Evolutionary conservation across 352 stramenopile species (phyloP).

Genomic region (Phytopythium oedochilum): DNA sequence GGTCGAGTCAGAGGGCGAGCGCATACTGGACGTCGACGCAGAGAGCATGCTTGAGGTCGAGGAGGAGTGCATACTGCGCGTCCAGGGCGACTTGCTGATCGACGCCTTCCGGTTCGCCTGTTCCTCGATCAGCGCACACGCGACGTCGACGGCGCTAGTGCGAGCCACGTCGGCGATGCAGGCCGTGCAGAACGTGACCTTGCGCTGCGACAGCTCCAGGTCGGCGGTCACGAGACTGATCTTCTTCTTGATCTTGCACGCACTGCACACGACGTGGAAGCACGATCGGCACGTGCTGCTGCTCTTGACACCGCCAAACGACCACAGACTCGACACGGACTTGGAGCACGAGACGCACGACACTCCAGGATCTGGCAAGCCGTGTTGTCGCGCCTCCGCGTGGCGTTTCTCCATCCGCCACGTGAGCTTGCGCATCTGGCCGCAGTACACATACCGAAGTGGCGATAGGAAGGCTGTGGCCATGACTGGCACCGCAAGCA

Average conservation of each 20-base stretch:
- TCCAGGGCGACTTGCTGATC: background rate
- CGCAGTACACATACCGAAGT: conserved; percentile 34
- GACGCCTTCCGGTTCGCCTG: background rate
- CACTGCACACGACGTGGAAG: conserved; percentile 24
- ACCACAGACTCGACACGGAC: conserved; percentile 11
- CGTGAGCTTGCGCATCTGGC: conserved; percentile 62
- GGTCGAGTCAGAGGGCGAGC: background rate
- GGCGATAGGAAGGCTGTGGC: conserved; percentile 33
- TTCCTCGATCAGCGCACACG: conserved; percentile 24
- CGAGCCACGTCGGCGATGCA: conserved; percentile 18
- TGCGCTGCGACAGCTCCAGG: conserved; percentile 25
- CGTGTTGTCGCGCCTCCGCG: conserved; percentile 17
- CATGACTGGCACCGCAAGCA: conserved; percentile 30
- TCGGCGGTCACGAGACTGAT: conserved; percentile 29
- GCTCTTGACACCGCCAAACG: conserved; percentile 23
- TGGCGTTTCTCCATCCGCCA: conserved; percentile 47
- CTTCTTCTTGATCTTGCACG: conserved; percentile 36
- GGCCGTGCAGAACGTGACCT: conserved; percentile 27
- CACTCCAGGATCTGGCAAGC: conserved; percentile 16
- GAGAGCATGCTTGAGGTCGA: too few relatives aligned
- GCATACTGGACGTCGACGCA: background rate
- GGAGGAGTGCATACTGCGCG: conserved; percentile 2
- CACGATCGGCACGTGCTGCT: conserved; percentile 25
- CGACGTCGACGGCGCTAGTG: conserved; percentile 20
- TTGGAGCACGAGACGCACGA: conserved; percentile 21